Evolutionary conservation across 148 eudicot species (phyloP), one percentile per base, ranked within the genome.

Genomic region (Amaranthus hypochondriacus): DNA sequence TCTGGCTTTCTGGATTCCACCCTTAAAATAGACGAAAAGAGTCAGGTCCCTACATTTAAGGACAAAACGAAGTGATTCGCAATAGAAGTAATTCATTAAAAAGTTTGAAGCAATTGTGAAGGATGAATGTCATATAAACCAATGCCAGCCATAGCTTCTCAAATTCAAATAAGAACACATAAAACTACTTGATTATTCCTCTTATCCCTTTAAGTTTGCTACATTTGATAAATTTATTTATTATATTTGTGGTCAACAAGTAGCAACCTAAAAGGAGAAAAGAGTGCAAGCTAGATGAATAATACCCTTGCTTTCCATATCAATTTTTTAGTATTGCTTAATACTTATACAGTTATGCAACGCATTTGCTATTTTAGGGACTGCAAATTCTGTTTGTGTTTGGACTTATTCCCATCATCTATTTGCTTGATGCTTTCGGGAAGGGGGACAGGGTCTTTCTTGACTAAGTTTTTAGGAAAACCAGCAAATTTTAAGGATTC

Each of bases 1-100:
- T 95, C 99, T 66, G 99, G 96, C 79, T 92, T 90, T 84, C 99
- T 89, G 65, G 99, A 92, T 84, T 89, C 94, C 87, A 84, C 99
- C 99, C 99, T 95, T 80, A 80, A 86, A 86, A 86, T 80, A 88
- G 80, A 90, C 81, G 82, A 88, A 85, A 87, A 81, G 81, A 80
- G 86, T 87, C 78, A 88, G 88, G 83, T 78, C 82, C 82, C 88
- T 85, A 84, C 83, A 86, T 74, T 79, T 83, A 76, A 82, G 79
- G 81, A 78, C 78, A 70, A 75, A 61, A 77, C 58, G 84, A 60
- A 81, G 79, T 71, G 83, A 85, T 73, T 75, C 63, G 81, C 74
- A 78, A 79, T 67, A 77, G 74, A 64, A 71, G 70, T 53, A 51
- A 47, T 74, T 56, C 65, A 68, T 62, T 56, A 47, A 9, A 56